Percentiles rank a stretch among this genome's conserved stretches.
Conservation (phyloP, 2,329 filamentous ascomycete species). For the Pyrenochaeta sp. region DNA sequence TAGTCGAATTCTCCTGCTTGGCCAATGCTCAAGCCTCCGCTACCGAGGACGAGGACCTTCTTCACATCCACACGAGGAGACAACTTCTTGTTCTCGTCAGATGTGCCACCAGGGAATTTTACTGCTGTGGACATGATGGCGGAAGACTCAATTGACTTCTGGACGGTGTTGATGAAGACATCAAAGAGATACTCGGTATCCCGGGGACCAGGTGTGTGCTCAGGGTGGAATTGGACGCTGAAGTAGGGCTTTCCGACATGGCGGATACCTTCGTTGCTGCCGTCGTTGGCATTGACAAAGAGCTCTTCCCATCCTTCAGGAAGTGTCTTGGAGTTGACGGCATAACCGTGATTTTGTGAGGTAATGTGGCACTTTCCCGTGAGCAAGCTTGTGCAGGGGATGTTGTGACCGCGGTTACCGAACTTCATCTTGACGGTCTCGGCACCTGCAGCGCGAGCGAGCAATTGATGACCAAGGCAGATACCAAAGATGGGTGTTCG, state of each 20-base stretch:
- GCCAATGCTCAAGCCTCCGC: constrained; percentile 94
- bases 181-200: constrained; percentile 98
- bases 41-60: constrained; percentile 93
- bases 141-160: constrained; percentile 71
- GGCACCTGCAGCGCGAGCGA: constrained; percentile 87
- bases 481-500: constrained; percentile 93
- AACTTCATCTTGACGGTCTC: constrained; percentile 97
- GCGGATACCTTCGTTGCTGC: constrained; percentile 97
- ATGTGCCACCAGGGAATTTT: constrained; percentile 83
- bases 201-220: constrained; percentile 92
- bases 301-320: constrained; percentile 87
- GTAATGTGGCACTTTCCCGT: constrained; percentile 98
- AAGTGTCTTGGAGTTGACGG: constrained; percentile 81
- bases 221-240: constrained; percentile 99
- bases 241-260: constrained; percentile 88
- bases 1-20: constrained; percentile 99
- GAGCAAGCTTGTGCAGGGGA: constrained; percentile 94
- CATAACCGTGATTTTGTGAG: constrained; percentile 97
- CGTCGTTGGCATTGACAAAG: constrained; percentile 97
- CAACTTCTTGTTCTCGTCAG: constrained; percentile 77
- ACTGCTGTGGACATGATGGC: constrained; percentile 76
- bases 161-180: constrained; percentile 89
- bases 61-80: constrained; percentile 85
- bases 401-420: constrained; percentile 98
- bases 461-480: constrained; percentile 91